phyloP scores from a whole-genome alignment of 140 eudicot genomes.

The Flaveria floridana region DNA sequence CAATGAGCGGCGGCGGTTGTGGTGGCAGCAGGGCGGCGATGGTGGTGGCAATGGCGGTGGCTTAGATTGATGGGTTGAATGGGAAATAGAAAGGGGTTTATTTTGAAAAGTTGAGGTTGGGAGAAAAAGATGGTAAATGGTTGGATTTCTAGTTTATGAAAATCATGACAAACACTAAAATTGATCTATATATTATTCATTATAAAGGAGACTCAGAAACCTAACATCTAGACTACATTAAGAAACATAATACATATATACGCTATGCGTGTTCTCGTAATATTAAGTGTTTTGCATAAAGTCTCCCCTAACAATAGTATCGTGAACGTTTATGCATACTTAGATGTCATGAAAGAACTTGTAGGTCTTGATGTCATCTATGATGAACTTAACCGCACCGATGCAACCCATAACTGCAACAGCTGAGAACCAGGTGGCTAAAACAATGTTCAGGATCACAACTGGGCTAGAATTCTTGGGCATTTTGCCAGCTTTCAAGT shows the following conservation, averaged over 20 bases:
- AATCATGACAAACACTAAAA: constrained; percentile 11
- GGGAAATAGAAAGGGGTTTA: constrained; percentile 7
- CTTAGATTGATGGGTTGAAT: constrained; percentile 16
- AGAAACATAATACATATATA: too few relatives aligned
- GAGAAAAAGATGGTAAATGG: constrained; percentile 28
- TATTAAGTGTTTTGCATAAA: too few relatives aligned
- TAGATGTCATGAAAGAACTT: constrained; percentile 54
- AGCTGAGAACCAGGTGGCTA: constrained; percentile 48
- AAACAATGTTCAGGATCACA: constrained; percentile 39
- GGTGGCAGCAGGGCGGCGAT: too few relatives aligned
- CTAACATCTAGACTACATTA: neutral
- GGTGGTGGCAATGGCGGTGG: constrained; percentile 7
- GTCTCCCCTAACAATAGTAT: neutral
- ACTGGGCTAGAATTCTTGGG: constrained; percentile 28
- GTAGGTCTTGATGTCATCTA: constrained; percentile 41
- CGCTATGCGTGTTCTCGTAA: too few relatives aligned
- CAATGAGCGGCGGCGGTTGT: neutral
- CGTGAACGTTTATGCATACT: constrained; percentile 15
- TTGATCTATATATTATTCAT: constrained; percentile 13
- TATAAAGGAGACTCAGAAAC: neutral
- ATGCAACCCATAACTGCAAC: constrained; percentile 59
- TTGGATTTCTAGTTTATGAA: constrained; percentile 26
- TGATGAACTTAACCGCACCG: constrained; percentile 52
- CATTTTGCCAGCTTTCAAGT: constrained; percentile 48
- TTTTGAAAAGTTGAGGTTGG: constrained; percentile 28